A percentile compares a stretch with the other conserved stretches of the same genome.
phyloP scores from a whole-genome alignment of 2,329 filamentous ascomycete genomes.

The Metarhizium album region DNA sequence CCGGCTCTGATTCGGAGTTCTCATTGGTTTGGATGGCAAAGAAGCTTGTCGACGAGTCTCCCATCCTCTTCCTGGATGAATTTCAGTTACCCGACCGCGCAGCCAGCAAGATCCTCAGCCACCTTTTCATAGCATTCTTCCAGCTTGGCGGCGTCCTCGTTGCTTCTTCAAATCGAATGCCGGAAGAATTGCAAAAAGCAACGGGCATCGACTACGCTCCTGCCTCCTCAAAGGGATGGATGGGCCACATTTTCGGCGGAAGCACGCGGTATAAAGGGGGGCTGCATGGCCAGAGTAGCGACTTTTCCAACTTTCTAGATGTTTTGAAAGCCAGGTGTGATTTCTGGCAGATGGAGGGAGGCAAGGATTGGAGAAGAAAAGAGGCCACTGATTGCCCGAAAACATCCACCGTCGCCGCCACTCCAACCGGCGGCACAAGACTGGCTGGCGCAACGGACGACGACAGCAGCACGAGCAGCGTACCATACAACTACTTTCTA shows the following conservation, averaged over 20 bases:
- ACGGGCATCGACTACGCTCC: constrained; percentile 57
- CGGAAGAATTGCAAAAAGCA: constrained; percentile 68
- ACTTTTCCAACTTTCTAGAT: constrained; percentile 67
- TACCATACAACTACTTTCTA: constrained; percentile 22
- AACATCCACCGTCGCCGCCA: not conserved
- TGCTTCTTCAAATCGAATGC: constrained; percentile 74
- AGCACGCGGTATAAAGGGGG: constrained; percentile 29
- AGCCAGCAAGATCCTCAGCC: constrained; percentile 67
- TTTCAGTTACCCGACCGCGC: constrained; percentile 75
- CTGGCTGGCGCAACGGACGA: not conserved
- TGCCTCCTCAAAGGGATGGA: constrained; percentile 40
- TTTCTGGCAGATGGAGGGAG: constrained; percentile 74
- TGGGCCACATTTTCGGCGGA: constrained; percentile 37
- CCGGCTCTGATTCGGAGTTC: constrained; percentile 35
- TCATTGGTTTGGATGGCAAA: constrained; percentile 64
- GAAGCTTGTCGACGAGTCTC: constrained; percentile 63
- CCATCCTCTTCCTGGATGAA: constrained; percentile 72
- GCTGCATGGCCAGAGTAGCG: constrained; percentile 50
- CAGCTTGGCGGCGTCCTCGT: constrained; percentile 72
- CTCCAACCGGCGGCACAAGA: not conserved
- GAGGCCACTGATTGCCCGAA: constrained; percentile 25
- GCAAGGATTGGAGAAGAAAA: constrained; percentile 57
- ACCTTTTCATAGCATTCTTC: constrained; percentile 70
- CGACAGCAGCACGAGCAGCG: constrained; percentile 7
- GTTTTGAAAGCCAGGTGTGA: constrained; percentile 69